Percentiles rank a stretch among this genome's conserved stretches.
Conservation (phyloP, 2,329 filamentous ascomycete genomes). For the Daldinia eschscholtzii region DNA sequence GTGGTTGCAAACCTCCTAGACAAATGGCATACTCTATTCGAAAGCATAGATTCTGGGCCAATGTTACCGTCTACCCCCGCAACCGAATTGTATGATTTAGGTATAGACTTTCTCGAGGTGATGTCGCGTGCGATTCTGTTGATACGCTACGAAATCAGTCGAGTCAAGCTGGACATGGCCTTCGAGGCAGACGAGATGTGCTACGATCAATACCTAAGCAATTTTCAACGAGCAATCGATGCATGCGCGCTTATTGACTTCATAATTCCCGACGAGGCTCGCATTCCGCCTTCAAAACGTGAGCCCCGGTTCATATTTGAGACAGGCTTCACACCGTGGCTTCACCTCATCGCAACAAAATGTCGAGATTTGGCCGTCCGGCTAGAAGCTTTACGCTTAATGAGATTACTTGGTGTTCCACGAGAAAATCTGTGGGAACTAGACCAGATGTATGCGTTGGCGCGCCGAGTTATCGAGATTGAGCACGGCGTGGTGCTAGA, state of each 20-base stretch:
- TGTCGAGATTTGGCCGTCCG: conserved; percentile 56
- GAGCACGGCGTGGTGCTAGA: conserved; percentile 55
- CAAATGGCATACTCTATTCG: conserved; percentile 51
- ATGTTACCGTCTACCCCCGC: conserved; percentile 4
- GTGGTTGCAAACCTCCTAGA: conserved; percentile 45
- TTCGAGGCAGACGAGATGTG: conserved; percentile 52
- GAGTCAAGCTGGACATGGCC: conserved; percentile 53
- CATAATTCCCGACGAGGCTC: conserved; percentile 42
- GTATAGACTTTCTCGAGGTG: conserved; percentile 5
- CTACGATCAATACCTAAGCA: conserved; percentile 52
- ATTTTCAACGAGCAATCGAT: conserved; percentile 52
- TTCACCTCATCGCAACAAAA: conserved; percentile 56
- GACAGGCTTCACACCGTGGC: conserved; percentile 55
- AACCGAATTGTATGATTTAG: conserved; percentile 17
- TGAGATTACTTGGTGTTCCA: conserved; percentile 49
- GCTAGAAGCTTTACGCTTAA: conserved; percentile 51
- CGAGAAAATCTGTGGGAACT: conserved; percentile 58
- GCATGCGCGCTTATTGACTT: conserved; percentile 11
- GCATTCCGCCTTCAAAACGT: conserved; percentile 13
- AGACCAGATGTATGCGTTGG: conserved; percentile 50
- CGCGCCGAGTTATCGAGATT: conserved; percentile 54
- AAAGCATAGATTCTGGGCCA: conserved; percentile 25
- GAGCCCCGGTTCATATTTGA: conserved; percentile 56
- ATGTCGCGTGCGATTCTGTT: conserved; percentile 35
- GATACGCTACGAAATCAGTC: conserved; percentile 52